phyloP scores from a whole-genome alignment of 108 stramenopile species.

The Fragilariopsis cylindrus region DNA sequence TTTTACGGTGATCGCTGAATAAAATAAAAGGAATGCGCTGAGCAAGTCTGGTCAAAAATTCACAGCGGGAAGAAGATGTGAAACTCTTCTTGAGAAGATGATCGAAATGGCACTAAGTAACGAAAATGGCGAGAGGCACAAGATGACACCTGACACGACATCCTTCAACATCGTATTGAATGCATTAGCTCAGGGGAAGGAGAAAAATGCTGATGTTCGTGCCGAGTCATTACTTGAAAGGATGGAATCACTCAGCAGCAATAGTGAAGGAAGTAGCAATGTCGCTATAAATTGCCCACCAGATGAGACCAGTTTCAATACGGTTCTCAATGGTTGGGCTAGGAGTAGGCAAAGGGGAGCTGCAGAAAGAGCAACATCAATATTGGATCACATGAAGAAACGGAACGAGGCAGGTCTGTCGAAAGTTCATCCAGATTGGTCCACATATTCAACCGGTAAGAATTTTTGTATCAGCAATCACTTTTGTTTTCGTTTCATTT shows the following conservation, averaged over 20 bases:
- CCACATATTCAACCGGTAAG: slow-evolving; percentile 22
- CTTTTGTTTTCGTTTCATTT: neutral
- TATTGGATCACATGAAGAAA: slow-evolving; percentile 34
- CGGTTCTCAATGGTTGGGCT: slow-evolving; percentile 37
- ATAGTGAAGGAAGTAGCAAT: slow-evolving; percentile 10
- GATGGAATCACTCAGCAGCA: slow-evolving; percentile 55
- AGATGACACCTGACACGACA: slow-evolving; percentile 52
- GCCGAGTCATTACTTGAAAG: slow-evolving; percentile 58
- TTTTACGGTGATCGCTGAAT: neutral
- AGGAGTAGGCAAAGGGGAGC: slow-evolving; percentile 10
- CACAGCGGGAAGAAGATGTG: slow-evolving; percentile 15
- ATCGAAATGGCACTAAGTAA: slow-evolving; percentile 7
- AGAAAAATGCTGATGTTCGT: slow-evolving; percentile 49
- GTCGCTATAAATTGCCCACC: slow-evolving; percentile 11
- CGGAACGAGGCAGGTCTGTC: slow-evolving; percentile 4
- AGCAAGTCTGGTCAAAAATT: slow-evolving; percentile 16
- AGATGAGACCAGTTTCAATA: slow-evolving; percentile 31
- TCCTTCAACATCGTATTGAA: slow-evolving; percentile 70
- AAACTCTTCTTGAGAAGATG: slow-evolving; percentile 25
- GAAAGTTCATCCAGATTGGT: slow-evolving; percentile 13
- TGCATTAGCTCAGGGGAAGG: slow-evolving; percentile 63
- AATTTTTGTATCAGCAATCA: neutral
- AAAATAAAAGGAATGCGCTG: slow-evolving; percentile 18
- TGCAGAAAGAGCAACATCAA: slow-evolving; percentile 26
- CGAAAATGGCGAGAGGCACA: neutral